Percentiles rank a stretch among this genome's conserved stretches.
Evolutionary conservation across 257 asterid genomes (phyloP).

Genomic region (Lithospermum erythrorhizon): DNA sequence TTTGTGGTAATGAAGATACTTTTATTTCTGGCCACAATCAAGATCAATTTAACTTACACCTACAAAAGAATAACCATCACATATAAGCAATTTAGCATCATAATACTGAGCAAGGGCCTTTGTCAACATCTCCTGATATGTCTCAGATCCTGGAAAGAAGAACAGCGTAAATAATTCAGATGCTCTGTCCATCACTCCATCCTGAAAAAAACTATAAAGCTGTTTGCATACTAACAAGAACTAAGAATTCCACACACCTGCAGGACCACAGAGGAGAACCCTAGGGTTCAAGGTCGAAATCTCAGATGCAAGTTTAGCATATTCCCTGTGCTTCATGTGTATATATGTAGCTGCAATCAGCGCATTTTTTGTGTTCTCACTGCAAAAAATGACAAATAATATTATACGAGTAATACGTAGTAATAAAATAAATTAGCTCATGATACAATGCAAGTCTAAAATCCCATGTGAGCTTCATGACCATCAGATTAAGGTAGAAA

Average conservation of each 20-base stretch:
- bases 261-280: slow-evolving; percentile 84
- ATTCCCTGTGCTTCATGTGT: slow-evolving; percentile 67
- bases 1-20: not conserved
- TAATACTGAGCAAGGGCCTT: slow-evolving; percentile 79
- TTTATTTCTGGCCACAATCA: not conserved
- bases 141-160: slow-evolving; percentile 63
- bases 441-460: too few relatives aligned
- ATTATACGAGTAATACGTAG: slow-evolving; percentile 3
- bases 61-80: slow-evolving; percentile 35
- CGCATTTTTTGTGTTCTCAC: slow-evolving; percentile 76
- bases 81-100: slow-evolving; percentile 80
- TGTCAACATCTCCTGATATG: slow-evolving; percentile 86
- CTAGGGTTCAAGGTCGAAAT: slow-evolving; percentile 78
- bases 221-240: too few relatives aligned
- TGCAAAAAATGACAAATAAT: slow-evolving; percentile 23
- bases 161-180: slow-evolving; percentile 8
- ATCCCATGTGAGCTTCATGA: too few relatives aligned
- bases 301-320: slow-evolving; percentile 57
- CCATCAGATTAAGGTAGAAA: too few relatives aligned
- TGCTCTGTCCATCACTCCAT: not conserved
- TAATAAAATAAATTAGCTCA: not conserved
- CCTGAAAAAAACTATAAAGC: not conserved
- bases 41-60: slow-evolving; percentile 40
- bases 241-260: slow-evolving; percentile 39
- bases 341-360: slow-evolving; percentile 76